Percentiles rank a stretch among this genome's conserved stretches.
Conservation (phyloP, 352 stramenopile species). For the Phytophthora chlamydospora region DNA sequence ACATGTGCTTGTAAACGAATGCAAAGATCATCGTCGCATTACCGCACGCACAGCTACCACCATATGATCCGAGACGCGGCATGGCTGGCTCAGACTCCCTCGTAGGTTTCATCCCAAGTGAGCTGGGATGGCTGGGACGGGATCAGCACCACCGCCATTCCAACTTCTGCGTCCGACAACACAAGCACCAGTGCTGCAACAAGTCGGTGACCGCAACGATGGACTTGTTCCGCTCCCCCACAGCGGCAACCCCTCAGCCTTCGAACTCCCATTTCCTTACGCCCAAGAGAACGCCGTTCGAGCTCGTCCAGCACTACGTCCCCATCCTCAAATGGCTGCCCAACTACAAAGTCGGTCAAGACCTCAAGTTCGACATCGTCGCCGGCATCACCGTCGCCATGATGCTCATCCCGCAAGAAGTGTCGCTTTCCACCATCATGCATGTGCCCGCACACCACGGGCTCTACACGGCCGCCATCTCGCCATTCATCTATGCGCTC, state of each 20-base stretch:
- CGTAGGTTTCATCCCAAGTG: constrained; percentile 11
- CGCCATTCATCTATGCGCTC: constrained; percentile 82
- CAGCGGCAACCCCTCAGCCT: neutral
- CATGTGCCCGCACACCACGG: constrained; percentile 83
- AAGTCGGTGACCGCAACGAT: constrained; percentile 8
- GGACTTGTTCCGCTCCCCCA: constrained; percentile 26
- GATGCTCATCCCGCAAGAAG: constrained; percentile 90
- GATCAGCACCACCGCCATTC: neutral
- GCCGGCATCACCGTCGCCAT: constrained; percentile 66
- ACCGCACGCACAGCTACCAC: constrained; percentile 1
- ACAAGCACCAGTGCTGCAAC: neutral
- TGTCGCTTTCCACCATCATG: constrained; percentile 89
- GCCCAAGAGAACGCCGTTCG: constrained; percentile 20
- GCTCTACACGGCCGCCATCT: constrained; percentile 81
- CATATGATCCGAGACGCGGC: neutral
- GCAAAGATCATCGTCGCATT: constrained; percentile 5
- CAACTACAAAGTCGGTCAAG: constrained; percentile 43
- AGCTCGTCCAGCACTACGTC: constrained; percentile 13
- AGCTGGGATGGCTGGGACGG: neutral
- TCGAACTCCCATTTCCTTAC: constrained; percentile 22
- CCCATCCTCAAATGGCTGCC: constrained; percentile 58
- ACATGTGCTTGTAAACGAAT: constrained; percentile 1
- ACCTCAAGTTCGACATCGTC: constrained; percentile 59
- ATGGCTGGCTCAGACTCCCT: neutral
- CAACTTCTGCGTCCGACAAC: neutral